Percentiles rank a stretch among this genome's conserved stretches.
Conservation (phyloP, 139 green algal species). For the Eudorina sp. region DNA sequence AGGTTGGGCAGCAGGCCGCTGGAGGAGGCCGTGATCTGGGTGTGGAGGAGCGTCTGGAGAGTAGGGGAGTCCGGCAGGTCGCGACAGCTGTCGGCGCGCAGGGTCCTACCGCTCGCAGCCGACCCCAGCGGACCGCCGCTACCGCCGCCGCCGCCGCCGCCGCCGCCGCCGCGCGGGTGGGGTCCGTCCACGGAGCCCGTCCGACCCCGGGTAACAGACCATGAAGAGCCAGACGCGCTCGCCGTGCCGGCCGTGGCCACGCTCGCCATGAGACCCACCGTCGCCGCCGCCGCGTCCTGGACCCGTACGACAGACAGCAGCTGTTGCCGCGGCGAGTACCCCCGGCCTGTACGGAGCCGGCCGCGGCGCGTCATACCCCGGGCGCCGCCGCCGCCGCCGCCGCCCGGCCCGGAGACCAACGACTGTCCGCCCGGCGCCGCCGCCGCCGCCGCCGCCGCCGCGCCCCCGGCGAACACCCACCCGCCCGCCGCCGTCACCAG, state of each 20-base stretch:
- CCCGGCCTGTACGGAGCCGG: background rate
- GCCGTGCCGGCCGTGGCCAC: no score
- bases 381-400: background rate
- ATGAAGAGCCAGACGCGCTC: background rate
- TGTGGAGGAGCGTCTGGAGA: slow-evolving; percentile 6
- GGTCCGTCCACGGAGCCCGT: background rate
- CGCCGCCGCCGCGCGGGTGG: background rate
- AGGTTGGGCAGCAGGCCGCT: background rate
- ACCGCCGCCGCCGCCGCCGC: background rate
- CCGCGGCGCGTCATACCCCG: background rate
- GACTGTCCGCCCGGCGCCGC: background rate
- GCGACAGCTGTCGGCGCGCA: background rate
- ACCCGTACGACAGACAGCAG: background rate
- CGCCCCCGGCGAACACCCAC: background rate
- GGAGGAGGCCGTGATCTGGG: background rate
- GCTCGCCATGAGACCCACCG: no score
- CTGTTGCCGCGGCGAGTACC: background rate
- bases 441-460: no score
- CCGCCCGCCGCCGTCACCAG: background rate
- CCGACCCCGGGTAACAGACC: background rate
- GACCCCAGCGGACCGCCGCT: background rate
- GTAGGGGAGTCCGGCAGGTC: background rate
- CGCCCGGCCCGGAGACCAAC: background rate
- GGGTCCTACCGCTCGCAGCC: background rate
- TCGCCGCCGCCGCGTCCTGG: background rate